Base-by-base conservation (phyloP, 208 protist genomes). In the Leishmania gerbilli region DNA sequence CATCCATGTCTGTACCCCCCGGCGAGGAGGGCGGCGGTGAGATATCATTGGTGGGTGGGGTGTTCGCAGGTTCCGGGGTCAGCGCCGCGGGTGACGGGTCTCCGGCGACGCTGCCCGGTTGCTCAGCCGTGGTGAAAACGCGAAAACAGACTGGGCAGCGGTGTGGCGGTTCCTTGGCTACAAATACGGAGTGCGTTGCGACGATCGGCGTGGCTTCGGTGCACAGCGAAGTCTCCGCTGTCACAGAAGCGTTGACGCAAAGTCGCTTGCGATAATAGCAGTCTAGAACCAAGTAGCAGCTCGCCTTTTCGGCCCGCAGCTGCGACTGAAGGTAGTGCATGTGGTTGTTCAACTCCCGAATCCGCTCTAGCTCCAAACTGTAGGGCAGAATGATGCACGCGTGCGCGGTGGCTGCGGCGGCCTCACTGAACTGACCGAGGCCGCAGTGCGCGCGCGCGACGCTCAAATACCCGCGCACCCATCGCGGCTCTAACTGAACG, bases 91-190 rank as follows among this genome's bases (percentile, higher is more conserved):
- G 74, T 27, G 77, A 69, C 13, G 58, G 64, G 31, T 53, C 42
- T 11, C 45, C 56, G 47, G 27, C 56, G 13, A 53, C 79, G 60
- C 56, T 82, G 53, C 31, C 65, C 3, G 27, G 62, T 37, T 49
- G n/a, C 82, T 76, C 71, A 67, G 62, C 21, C 17, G 76, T 53
- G 37, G 37, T 71, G 37, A 78, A 64, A 17, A 60, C 55, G 42
- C 83, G 83, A 55, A 92, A 92, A 81, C 90, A 93, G 37, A 93
- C 86, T 68, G 69, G 84, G 85, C 92, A 96, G n/a, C 80, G 83
- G 21, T 78, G 76, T 34, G 74, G 42, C 55, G 82, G 82, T 37
- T 77, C 77, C 21, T 68, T 80, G 0, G 71, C 21, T 31, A 65
- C 75, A 58, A 92, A 92, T 2, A 94, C 85, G 0, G 93, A 95